Conservation (phyloP, 495 filamentous ascomycete genomes). For the Podospora fimiseda region DNA sequence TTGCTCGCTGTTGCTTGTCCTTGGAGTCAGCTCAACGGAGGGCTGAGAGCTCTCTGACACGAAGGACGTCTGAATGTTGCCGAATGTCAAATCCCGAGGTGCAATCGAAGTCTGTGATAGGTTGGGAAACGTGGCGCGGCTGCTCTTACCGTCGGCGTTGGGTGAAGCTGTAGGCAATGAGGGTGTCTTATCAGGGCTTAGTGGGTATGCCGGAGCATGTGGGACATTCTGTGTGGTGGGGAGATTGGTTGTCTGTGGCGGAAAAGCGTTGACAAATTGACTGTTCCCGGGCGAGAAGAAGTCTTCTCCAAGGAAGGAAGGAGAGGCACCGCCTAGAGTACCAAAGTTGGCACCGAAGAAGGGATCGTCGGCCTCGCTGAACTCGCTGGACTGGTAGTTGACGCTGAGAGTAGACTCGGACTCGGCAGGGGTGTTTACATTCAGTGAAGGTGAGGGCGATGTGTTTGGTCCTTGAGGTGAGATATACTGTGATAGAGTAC, state of each 20-base stretch:
- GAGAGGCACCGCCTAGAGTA: conserved; percentile 23
- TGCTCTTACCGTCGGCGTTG: conserved; percentile 14
- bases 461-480: conserved; percentile 33
- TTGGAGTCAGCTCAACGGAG: conserved; percentile 39
- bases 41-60: conserved; percentile 25
- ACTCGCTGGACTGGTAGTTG: conserved; percentile 37
- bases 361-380: conserved; percentile 37
- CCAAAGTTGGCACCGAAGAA: conserved; percentile 37
- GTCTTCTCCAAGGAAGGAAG: conserved; percentile 31
- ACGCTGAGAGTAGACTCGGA: conserved; percentile 33
- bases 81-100: conserved; percentile 16
- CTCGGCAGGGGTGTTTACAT: conserved; percentile 39
- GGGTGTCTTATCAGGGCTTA: conserved; percentile 32
- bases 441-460: conserved; percentile 34
- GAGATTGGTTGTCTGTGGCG: conserved; percentile 10
- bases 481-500: conserved; percentile 32
- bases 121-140: conserved; percentile 13
- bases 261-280: conserved; percentile 2
- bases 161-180: conserved; percentile 26
- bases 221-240: conserved; percentile 7
- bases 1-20: conserved; percentile 39
- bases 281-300: conserved; percentile 6
- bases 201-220: conserved; percentile 15
- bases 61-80: conserved; percentile 21
- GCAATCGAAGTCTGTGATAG: conserved; percentile 10